phyloP scores from a whole-genome alignment of 202 grass and related monocot genomes.

The Setaria viridis region DNA sequence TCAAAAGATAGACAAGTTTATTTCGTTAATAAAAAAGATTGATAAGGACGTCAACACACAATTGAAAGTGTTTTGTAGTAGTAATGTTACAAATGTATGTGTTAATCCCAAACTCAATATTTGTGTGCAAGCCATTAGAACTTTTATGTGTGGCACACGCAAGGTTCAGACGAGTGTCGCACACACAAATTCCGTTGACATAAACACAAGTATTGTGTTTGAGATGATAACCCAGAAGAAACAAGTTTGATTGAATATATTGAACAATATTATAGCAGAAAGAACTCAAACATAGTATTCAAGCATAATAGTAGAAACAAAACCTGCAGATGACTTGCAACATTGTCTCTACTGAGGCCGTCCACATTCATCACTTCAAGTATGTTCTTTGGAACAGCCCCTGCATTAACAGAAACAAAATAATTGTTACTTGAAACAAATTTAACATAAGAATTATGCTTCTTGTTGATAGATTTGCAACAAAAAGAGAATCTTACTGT shows the following conservation, averaged over 20 bases:
- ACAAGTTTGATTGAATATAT: not conserved
- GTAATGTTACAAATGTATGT: not conserved
- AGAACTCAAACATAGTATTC: not conserved
- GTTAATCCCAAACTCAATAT: constrained; percentile 19
- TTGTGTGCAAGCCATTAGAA: not conserved
- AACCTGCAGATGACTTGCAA: constrained; percentile 78
- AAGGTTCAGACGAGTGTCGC: not conserved
- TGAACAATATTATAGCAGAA: not conserved
- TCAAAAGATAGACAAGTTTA: constrained; percentile 13
- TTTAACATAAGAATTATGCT: not conserved
- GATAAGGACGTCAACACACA: not conserved
- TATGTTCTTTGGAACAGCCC: constrained; percentile 65
- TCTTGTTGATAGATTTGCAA: not conserved
- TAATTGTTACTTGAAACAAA: not conserved
- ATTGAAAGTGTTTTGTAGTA: not conserved
- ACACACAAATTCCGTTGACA: not conserved
- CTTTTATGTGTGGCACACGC: not conserved
- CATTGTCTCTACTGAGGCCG: constrained; percentile 54
- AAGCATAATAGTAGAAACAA: constrained; percentile 8
- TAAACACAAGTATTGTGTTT: not conserved
- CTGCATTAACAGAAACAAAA: constrained; percentile 43
- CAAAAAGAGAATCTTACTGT: constrained; percentile 46
- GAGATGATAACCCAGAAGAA: not conserved
- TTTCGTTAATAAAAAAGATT: not conserved
- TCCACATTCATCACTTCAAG: constrained; percentile 62